phyloP scores from a whole-genome alignment of 441 rosid species.

The Rhodomyrtus psidioides region DNA sequence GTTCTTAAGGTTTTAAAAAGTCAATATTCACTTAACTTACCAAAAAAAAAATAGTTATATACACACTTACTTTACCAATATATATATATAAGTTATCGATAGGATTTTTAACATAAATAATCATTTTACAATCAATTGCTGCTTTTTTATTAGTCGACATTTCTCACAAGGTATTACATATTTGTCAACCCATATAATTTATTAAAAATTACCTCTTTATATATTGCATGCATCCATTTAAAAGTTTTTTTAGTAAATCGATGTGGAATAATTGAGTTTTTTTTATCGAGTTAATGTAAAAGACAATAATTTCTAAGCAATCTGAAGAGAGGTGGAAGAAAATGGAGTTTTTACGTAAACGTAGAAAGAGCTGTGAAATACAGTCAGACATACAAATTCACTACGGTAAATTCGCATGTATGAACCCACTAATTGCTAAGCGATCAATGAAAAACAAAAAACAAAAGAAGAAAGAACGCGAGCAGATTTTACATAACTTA shows the following conservation, averaged over 20 bases:
- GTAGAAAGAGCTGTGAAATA: not conserved
- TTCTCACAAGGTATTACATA: not conserved
- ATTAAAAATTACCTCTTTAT: not conserved
- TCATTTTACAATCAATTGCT: not conserved
- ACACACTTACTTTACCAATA: too few relatives aligned
- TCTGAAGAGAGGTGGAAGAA: not conserved
- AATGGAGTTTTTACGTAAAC: not conserved
- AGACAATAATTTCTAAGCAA: not conserved
- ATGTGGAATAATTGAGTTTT: not conserved
- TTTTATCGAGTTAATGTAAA: not conserved
- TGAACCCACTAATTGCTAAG: not conserved
- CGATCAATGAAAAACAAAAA: too few relatives aligned
- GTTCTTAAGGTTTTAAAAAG: too few relatives aligned
- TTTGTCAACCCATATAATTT: not conserved
- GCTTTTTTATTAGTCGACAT: not conserved
- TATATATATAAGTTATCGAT: not conserved
- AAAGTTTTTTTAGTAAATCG: not conserved
- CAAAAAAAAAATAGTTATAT: too few relatives aligned
- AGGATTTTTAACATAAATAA: not conserved
- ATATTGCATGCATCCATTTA: not conserved
- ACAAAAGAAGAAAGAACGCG: too few relatives aligned
- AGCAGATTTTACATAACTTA: not conserved
- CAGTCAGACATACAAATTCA: not conserved
- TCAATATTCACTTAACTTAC: too few relatives aligned
- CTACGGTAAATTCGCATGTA: not conserved